phyloP scores from a whole-genome alignment of 495 filamentous ascomycete genomes.

The Aspergillus campestris region DNA sequence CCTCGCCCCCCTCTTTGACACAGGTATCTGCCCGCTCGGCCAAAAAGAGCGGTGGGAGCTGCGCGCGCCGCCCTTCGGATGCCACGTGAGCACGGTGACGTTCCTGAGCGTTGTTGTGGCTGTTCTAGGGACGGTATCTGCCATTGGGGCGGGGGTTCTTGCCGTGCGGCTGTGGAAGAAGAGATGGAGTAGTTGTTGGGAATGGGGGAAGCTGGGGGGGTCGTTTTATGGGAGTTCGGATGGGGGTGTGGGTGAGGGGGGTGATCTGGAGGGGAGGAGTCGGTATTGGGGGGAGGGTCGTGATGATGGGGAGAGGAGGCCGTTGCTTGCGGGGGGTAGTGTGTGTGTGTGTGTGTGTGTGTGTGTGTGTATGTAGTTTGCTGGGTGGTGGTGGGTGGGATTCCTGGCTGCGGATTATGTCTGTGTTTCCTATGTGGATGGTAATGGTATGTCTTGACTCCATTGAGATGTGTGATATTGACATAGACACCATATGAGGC shows the following conservation, averaged over 20 bases:
- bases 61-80: slow-evolving; percentile 40
- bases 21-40: slow-evolving; percentile 39
- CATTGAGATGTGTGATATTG: no score
- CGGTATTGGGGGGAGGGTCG: slow-evolving; percentile 8
- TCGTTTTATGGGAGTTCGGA: slow-evolving; percentile 1
- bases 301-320: slow-evolving; percentile 22
- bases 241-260: slow-evolving; percentile 3
- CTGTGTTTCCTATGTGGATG: no score
- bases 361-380: not conserved
- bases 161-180: slow-evolving; percentile 15
- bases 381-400: no score
- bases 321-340: slow-evolving; percentile 12
- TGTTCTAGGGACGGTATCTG: slow-evolving; percentile 27
- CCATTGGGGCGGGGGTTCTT: slow-evolving; percentile 19
- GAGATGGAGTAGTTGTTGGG: slow-evolving; percentile 16
- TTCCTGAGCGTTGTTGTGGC: slow-evolving; percentile 33
- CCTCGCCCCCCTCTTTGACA: slow-evolving; percentile 34
- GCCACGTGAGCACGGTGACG: slow-evolving; percentile 41
- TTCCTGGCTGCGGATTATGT: no score
- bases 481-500: not conserved
- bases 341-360: not conserved
- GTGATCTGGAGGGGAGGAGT: slow-evolving; percentile 4
- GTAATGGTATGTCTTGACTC: no score
- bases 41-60: slow-evolving; percentile 46
- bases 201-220: slow-evolving; percentile 14